phyloP scores from a whole-genome alignment of 371 early-diverging fungal genomes.

The Circinella umbellata region DNA sequence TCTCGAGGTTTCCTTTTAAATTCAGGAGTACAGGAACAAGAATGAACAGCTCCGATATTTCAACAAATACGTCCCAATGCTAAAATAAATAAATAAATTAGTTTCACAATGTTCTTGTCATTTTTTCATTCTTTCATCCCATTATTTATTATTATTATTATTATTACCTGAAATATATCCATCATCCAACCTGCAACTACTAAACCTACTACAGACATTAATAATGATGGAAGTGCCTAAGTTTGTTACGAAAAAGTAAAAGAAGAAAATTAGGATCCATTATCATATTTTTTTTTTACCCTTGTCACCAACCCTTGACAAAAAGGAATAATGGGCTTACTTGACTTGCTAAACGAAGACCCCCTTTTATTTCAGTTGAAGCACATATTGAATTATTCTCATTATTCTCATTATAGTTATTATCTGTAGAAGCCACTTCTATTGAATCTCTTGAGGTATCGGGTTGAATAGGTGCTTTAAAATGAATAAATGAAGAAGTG shows the following conservation, averaged over 20 bases:
- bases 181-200: slow-evolving; percentile 79
- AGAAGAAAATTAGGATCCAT: too few relatives aligned
- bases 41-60: slow-evolving; percentile 81
- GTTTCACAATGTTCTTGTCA: background rate
- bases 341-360: slow-evolving; percentile 31
- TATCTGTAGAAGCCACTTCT: background rate
- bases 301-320: too few relatives aligned
- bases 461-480: slow-evolving; percentile 28
- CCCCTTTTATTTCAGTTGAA: slow-evolving; percentile 12
- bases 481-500: slow-evolving; percentile 43
- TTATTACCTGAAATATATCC: slow-evolving; percentile 71
- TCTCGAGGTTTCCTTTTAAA: slow-evolving; percentile 89
- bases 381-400: too few relatives aligned
- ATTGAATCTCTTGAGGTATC: background rate
- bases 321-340: slow-evolving; percentile 19
- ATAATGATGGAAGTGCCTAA: slow-evolving; percentile 77
- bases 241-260: too few relatives aligned
- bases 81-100: slow-evolving; percentile 24
- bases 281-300: too few relatives aligned
- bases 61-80: slow-evolving; percentile 76
- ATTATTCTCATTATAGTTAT: background rate
- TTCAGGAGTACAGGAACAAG: slow-evolving; percentile 85
- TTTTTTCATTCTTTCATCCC: too few relatives aligned
- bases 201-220: slow-evolving; percentile 75
- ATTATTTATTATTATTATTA: background rate